phyloP scores from a whole-genome alignment of 257 asterid species.

The Gynochthodes officinalis region DNA sequence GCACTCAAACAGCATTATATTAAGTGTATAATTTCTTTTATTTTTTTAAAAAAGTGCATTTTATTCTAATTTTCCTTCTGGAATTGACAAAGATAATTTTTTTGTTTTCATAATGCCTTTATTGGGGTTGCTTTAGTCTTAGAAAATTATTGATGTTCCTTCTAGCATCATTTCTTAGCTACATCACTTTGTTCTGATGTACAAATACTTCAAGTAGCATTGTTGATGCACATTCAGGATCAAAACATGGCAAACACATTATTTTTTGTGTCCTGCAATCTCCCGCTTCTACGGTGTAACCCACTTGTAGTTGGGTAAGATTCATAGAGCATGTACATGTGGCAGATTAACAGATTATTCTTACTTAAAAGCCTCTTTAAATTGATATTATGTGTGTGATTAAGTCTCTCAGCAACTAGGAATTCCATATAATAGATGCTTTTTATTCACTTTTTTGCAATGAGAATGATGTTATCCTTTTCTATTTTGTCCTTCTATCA shows the following conservation, averaged over 20 bases:
- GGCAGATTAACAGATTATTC: background rate
- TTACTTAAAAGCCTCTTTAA: background rate
- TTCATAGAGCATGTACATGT: background rate
- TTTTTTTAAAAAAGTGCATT: too few species aligned
- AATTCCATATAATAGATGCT: too few species aligned
- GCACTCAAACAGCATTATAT: too few species aligned
- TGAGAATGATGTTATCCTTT: background rate
- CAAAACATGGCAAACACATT: background rate
- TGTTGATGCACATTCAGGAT: background rate
- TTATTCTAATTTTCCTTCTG: too few species aligned
- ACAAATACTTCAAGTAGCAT: background rate
- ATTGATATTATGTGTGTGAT: background rate
- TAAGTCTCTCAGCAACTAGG: background rate
- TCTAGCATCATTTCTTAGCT: background rate
- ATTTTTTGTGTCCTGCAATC: background rate
- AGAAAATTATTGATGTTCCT: background rate
- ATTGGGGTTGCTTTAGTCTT: background rate
- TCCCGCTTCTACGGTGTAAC: background rate
- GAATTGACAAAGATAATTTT: too few species aligned
- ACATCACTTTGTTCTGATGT: background rate
- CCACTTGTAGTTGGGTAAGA: background rate
- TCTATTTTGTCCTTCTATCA: constrained; percentile 14
- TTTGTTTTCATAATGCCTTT: background rate
- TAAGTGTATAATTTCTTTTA: too few species aligned
- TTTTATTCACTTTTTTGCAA: background rate